phyloP scores from a whole-genome alignment of 495 filamentous ascomycete genomes.

The Bryoglossum gracile region DNA sequence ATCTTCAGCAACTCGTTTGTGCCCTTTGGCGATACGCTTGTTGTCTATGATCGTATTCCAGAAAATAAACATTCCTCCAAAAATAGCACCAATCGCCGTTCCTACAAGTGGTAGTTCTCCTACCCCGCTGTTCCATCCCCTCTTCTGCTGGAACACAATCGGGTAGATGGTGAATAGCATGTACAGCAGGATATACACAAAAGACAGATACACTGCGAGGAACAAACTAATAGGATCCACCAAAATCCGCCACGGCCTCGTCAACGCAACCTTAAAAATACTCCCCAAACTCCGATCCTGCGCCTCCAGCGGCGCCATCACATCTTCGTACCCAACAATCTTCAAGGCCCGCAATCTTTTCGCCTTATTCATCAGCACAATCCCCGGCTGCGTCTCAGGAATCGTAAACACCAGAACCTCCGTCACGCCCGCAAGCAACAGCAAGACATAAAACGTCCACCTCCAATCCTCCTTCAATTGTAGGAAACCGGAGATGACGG shows the following conservation, averaged over 20 bases:
- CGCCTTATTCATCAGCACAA: constrained; percentile 70
- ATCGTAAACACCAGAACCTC: constrained; percentile 56
- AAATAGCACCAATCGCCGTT: constrained; percentile 37
- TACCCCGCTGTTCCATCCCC: constrained; percentile 45
- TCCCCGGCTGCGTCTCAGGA: constrained; percentile 74
- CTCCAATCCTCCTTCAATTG: constrained; percentile 51
- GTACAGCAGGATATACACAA: constrained; percentile 51
- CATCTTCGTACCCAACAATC: constrained; percentile 56
- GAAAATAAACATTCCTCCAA: constrained; percentile 37
- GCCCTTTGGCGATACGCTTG: constrained; percentile 26
- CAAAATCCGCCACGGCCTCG: constrained; percentile 33
- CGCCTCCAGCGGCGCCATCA: constrained; percentile 32
- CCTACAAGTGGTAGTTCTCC: constrained; percentile 47
- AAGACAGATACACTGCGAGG: constrained; percentile 42
- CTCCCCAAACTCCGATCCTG: constrained; percentile 35
- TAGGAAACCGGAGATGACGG: constrained; percentile 35
- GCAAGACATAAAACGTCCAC: constrained; percentile 60
- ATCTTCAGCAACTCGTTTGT: constrained; percentile 36
- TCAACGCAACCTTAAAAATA: constrained; percentile 44
- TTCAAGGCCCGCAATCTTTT: constrained; percentile 50
- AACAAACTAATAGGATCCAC: constrained; percentile 39
- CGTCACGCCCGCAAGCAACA: constrained; percentile 54
- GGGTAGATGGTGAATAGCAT: constrained; percentile 51
- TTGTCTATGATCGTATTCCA: constrained; percentile 35
- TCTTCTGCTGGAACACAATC: constrained; percentile 46